Evolutionary conservation across 768 basidiomycete species (phyloP).

Genomic region (Exidia glandulosa): DNA sequence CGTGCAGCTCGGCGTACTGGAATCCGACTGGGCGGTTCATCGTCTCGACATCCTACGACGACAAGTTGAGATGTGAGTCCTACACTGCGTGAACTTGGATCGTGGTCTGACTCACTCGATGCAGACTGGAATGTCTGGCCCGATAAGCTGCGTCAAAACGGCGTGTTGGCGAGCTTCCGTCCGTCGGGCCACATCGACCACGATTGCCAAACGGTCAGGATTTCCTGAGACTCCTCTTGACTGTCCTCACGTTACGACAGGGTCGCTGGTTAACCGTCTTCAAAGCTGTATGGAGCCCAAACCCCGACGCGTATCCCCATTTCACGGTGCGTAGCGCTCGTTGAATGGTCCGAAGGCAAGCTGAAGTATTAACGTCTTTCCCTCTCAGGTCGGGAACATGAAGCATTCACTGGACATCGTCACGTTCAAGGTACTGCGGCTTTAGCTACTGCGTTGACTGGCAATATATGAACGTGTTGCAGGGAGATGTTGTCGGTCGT

Average conservation of each 20-base stretch:
- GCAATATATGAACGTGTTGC: neutral
- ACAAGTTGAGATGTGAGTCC: conserved; percentile 55
- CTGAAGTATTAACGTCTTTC: neutral
- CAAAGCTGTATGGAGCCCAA: conserved; percentile 66
- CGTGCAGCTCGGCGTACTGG: conserved; percentile 79
- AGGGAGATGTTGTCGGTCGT: conserved; percentile 62
- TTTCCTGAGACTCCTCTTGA: neutral
- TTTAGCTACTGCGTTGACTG: neutral
- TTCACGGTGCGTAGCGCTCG: conserved; percentile 49
- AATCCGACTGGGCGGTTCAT: conserved; percentile 69
- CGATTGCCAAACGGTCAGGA: conserved; percentile 68
- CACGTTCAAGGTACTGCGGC: conserved; percentile 55
- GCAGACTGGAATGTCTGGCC: conserved; percentile 71
- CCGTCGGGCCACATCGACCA: conserved; percentile 57
- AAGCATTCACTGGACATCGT: conserved; percentile 66
- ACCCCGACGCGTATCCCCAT: conserved; percentile 72
- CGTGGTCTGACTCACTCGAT: neutral
- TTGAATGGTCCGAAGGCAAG: neutral
- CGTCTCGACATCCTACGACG: conserved; percentile 79
- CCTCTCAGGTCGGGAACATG: conserved; percentile 68
- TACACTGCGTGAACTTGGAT: neutral
- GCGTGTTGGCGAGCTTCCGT: conserved; percentile 45
- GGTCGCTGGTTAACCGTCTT: conserved; percentile 75
- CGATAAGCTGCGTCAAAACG: conserved; percentile 29
- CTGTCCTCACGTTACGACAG: conserved; percentile 24